Base-by-base conservation (phyloP, 345 rosid genomes). In the Eucalyptus sp. region DNA sequence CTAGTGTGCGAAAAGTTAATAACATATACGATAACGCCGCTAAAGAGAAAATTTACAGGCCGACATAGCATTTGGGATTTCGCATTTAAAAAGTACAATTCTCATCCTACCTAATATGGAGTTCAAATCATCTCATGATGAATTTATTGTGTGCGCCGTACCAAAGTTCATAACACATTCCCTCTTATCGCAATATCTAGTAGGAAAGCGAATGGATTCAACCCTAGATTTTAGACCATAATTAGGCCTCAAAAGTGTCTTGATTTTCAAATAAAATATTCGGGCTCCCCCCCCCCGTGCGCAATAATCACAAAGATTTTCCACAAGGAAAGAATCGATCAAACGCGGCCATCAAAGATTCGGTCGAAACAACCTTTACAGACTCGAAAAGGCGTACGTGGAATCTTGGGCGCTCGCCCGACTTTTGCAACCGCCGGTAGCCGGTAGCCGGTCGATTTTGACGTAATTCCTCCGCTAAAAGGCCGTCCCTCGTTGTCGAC, bases 11-110 rank as follows among this genome's bases (percentile, higher is more conserved):
- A 5, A 33, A 33, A 41, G 27, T 76, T 20, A 41, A 71, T 9
- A 0, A 5, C 0, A 5, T 10, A 18, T 8, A 9, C 3, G 20
- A 5, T 10, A 17, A 71, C 8, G 8, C 4, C 0, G 1, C 4
- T 18, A 5, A 10, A 18, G 8, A 37, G 8, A 10, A 20, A 71
- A 71, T 7, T 20, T 37, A 5, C 6, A 76, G 25, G 46, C 10
- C 2, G 0, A 1, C 13, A 22, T 24, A 56, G 29, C 6, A 56
- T 22, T 22, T 0, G 13, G 22, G 15, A 37, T 76, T 22, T 76
- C 7, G 8, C 48, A 37, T 37, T 37, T n/a, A 64, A 64, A 64
- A 64, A 7, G 31, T 29, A 64, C 76, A 16, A 7, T 14, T n/a
- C 15, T 29, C 6, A 27, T 13, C 4, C 15, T 27, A 17, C 33